These are phyloP conservation scores for Euphrasia confusa DNA, from an alignment of 257 asterid genomes.

Conservation along the genomic window DNA sequence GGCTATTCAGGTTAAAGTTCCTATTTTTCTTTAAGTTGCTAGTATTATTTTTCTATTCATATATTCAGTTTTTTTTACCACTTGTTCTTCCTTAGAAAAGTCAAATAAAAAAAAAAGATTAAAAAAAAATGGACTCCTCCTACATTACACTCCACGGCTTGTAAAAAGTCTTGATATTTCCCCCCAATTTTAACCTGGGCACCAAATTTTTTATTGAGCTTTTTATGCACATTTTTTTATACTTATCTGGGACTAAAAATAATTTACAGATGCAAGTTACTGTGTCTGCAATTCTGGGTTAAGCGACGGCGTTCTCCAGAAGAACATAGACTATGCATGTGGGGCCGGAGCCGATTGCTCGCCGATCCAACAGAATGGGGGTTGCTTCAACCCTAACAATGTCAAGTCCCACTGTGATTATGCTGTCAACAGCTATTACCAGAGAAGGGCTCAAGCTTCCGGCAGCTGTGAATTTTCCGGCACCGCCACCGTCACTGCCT, in stretches of 20 bases:
- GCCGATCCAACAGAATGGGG: slow-evolving; percentile 49
- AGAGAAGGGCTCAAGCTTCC: slow-evolving; percentile 38
- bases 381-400: slow-evolving; percentile 76
- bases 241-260: slow-evolving; percentile 1
- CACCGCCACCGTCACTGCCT: slow-evolving; percentile 37
- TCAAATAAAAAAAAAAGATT: too few relatives aligned
- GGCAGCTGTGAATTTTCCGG: slow-evolving; percentile 70
- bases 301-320: slow-evolving; percentile 47
- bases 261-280: slow-evolving; percentile 51
- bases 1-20: slow-evolving; percentile 39
- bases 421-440: slow-evolving; percentile 88
- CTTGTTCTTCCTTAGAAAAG: too few relatives aligned
- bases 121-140: neutral
- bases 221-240: neutral
- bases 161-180: slow-evolving; percentile 26
- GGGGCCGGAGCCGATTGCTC: slow-evolving; percentile 77
- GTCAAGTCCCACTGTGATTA: slow-evolving; percentile 74
- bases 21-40: neutral
- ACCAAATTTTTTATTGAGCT: neutral
- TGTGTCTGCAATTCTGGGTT: slow-evolving; percentile 63
- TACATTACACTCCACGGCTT: slow-evolving; percentile 19
- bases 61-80: too few relatives aligned
- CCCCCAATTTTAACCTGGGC: neutral
- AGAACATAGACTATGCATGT: slow-evolving; percentile 81
- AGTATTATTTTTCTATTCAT: neutral